Evolutionary conservation across 768 basidiomycete genomes (phyloP).

Genomic region (Rhodotorula diobovata): DNA sequence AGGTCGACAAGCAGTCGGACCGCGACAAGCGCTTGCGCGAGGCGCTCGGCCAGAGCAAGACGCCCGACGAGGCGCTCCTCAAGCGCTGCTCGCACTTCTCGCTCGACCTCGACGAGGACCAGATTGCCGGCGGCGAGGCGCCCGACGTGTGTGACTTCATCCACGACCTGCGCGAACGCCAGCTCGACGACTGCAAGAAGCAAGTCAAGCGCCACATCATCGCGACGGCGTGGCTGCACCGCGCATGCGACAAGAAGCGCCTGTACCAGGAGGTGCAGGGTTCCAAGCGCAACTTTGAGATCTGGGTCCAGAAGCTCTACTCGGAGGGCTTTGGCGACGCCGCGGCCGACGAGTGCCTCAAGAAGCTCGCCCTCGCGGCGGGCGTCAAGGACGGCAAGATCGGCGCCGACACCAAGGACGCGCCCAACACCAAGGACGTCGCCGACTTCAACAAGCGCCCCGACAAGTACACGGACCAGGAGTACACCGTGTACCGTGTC

Average conservation of each 20-base stretch:
- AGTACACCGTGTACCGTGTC: constrained; percentile 35
- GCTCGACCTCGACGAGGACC: constrained; percentile 54
- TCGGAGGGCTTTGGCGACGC: constrained; percentile 40
- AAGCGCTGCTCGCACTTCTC: constrained; percentile 96
- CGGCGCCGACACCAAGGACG: neutral
- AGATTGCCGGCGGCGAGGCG: constrained; percentile 57
- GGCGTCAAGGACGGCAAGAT: constrained; percentile 39
- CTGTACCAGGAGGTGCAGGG: neutral
- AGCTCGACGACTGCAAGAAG: constrained; percentile 70
- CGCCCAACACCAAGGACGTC: constrained; percentile 54
- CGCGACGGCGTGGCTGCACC: constrained; percentile 62
- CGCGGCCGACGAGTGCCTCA: constrained; percentile 40
- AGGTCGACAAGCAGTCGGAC: constrained; percentile 61
- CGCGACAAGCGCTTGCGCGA: constrained; percentile 81
- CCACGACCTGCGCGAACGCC: constrained; percentile 70
- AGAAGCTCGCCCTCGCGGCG: constrained; percentile 37
- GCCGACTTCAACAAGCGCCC: neutral
- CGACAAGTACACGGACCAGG: neutral
- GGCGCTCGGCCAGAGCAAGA: constrained; percentile 75
- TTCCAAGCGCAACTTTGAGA: neutral
- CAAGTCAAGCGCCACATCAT: constrained; percentile 67
- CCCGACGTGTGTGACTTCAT: constrained; percentile 92
- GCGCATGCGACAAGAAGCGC: constrained; percentile 13
- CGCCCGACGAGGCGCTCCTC: constrained; percentile 62
- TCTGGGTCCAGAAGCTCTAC: constrained; percentile 18